Conservation (phyloP, 2,329 filamentous ascomycete species). For the Colletotrichum tofieldiae region DNA sequence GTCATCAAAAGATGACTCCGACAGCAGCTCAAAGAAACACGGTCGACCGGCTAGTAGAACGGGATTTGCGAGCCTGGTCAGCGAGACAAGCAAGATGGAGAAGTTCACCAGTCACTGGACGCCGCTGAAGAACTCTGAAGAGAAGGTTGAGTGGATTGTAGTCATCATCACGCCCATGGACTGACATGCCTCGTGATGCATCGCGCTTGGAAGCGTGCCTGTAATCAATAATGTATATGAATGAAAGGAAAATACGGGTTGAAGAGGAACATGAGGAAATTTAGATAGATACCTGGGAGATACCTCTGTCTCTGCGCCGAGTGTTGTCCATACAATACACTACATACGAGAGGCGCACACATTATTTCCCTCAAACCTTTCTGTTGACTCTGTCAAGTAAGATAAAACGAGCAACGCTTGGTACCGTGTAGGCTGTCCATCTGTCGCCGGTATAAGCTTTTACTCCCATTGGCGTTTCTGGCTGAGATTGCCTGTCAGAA, state of each 20-base stretch:
- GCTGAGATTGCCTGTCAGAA: no score
- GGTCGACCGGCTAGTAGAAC: constrained; percentile 32
- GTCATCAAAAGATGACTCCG: constrained; percentile 32
- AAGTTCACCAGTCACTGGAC: constrained; percentile 43
- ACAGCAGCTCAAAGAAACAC: constrained; percentile 23
- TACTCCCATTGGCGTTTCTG: no score
- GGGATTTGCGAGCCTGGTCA: constrained; percentile 38
- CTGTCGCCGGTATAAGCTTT: no score
- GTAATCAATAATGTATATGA: constrained; percentile 33
- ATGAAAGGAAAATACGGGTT: neutral
- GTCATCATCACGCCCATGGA: constrained; percentile 40
- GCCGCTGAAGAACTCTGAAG: constrained; percentile 41
- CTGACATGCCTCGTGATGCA: neutral
- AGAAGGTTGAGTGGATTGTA: constrained; percentile 41
- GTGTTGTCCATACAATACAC: neutral
- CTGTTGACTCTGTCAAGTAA: neutral
- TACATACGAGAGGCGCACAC: no score
- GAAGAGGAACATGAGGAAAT: neutral
- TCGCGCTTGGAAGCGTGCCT: neutral
- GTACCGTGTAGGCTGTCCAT: no score
- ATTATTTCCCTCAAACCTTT: neutral
- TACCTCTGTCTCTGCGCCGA: neutral
- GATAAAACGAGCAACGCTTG: neutral
- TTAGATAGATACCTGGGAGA: constrained; percentile 5
- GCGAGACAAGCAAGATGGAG: constrained; percentile 34